Evolutionary conservation across 768 basidiomycete genomes (phyloP).

Genomic region (Sistotremastrum suecicum): DNA sequence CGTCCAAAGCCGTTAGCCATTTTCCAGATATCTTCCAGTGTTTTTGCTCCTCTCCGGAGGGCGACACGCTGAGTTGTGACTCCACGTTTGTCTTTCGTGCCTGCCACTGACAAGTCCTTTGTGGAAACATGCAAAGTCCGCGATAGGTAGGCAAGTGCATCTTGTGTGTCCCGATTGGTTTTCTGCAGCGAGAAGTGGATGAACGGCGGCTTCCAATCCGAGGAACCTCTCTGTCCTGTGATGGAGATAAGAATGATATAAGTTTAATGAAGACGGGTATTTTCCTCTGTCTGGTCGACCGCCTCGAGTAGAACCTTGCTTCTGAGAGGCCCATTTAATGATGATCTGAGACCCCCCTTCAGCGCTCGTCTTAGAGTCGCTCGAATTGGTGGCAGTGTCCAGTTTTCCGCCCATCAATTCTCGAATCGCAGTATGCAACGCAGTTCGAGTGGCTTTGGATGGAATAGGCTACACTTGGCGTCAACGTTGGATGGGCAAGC

Average conservation of each 20-base stretch:
- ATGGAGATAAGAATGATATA: constrained; percentile 2
- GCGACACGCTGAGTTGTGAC: constrained; percentile 91
- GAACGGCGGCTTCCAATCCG: constrained; percentile 67
- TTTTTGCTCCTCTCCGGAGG: constrained; percentile 59
- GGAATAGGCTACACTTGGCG: constrained; percentile 49
- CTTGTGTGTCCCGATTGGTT: constrained; percentile 94
- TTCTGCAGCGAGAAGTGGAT: constrained; percentile 97
- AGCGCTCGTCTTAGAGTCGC: constrained; percentile 30
- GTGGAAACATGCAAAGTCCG: constrained; percentile 60
- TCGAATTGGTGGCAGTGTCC: constrained; percentile 51
- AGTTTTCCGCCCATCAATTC: constrained; percentile 73
- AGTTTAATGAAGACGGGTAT: background rate
- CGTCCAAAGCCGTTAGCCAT: constrained; percentile 53
- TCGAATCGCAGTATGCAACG: constrained; percentile 69
- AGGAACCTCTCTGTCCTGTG: constrained; percentile 30
- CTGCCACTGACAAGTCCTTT: constrained; percentile 81
- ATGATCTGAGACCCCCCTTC: constrained; percentile 66
- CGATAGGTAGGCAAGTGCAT: constrained; percentile 71
- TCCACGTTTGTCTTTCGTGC: constrained; percentile 97
- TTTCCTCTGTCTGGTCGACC: constrained; percentile 31
- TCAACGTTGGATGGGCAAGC: background rate
- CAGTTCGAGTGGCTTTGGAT: constrained; percentile 68
- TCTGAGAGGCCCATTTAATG: constrained; percentile 54
- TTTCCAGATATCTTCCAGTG: constrained; percentile 76
- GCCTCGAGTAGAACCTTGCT: constrained; percentile 32